These are phyloP conservation scores for Firmiana major DNA, from an alignment of 345 rosid genomes.

Conservation along the genomic window DNA sequence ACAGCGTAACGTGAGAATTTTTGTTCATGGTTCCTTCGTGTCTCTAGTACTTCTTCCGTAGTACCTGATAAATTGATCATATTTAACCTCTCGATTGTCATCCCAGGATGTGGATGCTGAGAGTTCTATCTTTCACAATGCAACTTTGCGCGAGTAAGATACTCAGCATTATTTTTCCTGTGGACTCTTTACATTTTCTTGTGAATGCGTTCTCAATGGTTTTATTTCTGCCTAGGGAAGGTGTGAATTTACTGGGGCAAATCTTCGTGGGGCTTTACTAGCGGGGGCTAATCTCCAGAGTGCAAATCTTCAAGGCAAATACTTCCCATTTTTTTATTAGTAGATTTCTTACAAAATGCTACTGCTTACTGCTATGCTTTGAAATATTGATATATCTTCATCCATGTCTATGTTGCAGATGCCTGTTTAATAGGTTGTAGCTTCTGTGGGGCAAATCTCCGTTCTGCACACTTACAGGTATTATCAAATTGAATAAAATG, in stretches of 20 bases:
- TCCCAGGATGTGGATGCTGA: conserved; percentile 79
- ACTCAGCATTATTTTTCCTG: conserved; percentile 3
- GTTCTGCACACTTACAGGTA: conserved; percentile 93
- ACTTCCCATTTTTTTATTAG: not conserved
- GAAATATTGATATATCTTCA: not conserved
- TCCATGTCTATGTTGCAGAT: conserved; percentile 46
- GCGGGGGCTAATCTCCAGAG: conserved; percentile 92
- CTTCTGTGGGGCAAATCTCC: conserved; percentile 86
- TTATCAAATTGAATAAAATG: not conserved
- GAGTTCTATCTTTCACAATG: conserved; percentile 84
- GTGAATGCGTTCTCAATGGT: conserved; percentile 19
- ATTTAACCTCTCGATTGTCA: conserved; percentile 10
- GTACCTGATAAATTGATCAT: conserved; percentile 15
- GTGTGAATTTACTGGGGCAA: conserved; percentile 89
- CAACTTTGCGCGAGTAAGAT: conserved; percentile 87
- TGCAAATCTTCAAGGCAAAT: conserved; percentile 84
- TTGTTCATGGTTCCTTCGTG: not conserved
- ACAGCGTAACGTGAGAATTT: not conserved
- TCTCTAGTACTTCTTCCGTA: not conserved
- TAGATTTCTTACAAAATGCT: not conserved
- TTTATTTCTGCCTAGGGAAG: conserved; percentile 56
- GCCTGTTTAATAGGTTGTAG: conserved; percentile 81
- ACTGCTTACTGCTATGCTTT: not conserved
- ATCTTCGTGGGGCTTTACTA: conserved; percentile 81
- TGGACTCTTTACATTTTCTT: not conserved